Evolutionary conservation across 306 rosid genomes (phyloP).

Genomic region (Glycine tomentella): DNA sequence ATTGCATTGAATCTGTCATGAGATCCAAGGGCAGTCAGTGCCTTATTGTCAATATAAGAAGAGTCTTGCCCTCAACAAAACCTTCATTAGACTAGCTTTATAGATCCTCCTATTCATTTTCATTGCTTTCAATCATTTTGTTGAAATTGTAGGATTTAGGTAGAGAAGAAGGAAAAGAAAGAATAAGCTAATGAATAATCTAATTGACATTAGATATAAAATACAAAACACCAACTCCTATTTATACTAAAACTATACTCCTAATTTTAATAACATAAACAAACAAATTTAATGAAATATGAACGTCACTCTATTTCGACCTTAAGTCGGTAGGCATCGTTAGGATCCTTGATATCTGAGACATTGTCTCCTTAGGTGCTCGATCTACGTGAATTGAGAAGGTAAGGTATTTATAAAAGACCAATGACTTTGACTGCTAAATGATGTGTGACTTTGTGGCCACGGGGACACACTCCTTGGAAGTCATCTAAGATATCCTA

Average conservation of each 20-base stretch:
- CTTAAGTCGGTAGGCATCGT: too few relatives aligned
- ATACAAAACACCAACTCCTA: background rate
- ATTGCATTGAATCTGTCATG: background rate
- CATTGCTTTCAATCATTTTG: too few relatives aligned
- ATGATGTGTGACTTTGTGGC: too few relatives aligned
- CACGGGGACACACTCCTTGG: too few relatives aligned
- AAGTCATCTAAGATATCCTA: too few relatives aligned
- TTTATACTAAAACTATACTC: background rate
- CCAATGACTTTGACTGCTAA: too few relatives aligned
- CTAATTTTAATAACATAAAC: background rate
- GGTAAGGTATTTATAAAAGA: too few relatives aligned
- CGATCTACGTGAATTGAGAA: too few relatives aligned
- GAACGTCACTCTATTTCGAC: too few relatives aligned
- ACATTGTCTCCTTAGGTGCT: too few relatives aligned
- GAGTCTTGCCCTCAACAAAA: conserved; percentile 3
- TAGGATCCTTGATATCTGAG: too few relatives aligned
- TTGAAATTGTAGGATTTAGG: conserved; percentile 9
- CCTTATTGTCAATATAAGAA: conserved; percentile 16
- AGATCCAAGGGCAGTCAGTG: background rate
- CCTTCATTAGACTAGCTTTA: background rate
- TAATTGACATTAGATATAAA: background rate
- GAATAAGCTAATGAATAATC: background rate
- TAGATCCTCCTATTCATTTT: background rate
- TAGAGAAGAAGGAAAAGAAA: too few relatives aligned
- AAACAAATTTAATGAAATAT: background rate